phyloP scores from a whole-genome alignment of 768 basidiomycete species.

The Macrolepiota fuliginosa region DNA sequence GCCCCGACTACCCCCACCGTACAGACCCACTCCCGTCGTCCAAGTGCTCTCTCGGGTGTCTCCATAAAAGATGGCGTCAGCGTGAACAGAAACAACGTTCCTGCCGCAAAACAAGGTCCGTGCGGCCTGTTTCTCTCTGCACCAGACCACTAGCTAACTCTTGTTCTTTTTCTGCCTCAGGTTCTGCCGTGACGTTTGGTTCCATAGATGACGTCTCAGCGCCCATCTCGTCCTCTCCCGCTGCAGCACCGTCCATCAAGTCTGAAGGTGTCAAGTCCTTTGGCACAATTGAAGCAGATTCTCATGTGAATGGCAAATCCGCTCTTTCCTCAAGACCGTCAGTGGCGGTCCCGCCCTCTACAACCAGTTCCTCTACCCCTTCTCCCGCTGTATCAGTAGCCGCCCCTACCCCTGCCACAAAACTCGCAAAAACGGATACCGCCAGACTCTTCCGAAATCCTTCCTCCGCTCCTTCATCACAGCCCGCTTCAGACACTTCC shows the following conservation, averaged over 20 bases:
- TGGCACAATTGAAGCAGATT: constrained; percentile 64
- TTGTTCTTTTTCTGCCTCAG: constrained; percentile 36
- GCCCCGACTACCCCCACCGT: constrained; percentile 52
- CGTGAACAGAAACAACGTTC: constrained; percentile 61
- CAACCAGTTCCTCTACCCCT: constrained; percentile 34
- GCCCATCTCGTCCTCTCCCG: constrained; percentile 81
- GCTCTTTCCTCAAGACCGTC: too few species aligned
- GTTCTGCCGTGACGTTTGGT: constrained; percentile 80
- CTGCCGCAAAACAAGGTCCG: constrained; percentile 66
- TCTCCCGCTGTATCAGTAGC: constrained; percentile 33
- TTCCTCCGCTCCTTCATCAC: constrained; percentile 48
- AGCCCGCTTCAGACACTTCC: constrained; percentile 50
- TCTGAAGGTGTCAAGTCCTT: constrained; percentile 78
- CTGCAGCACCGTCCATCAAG: constrained; percentile 63
- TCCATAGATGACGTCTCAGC: constrained; percentile 82
- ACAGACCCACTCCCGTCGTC: too few species aligned
- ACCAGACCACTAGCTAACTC: constrained; percentile 11
- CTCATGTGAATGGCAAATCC: too few species aligned
- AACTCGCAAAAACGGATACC: constrained; percentile 50
- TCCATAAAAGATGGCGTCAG: too few species aligned
- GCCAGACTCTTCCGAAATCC: constrained; percentile 62
- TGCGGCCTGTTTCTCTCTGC: constrained; percentile 15
- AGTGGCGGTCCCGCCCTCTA: constrained; percentile 22
- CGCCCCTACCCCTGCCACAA: constrained; percentile 30
- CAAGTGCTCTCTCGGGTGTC: too few species aligned